Evolutionary conservation across 2,329 filamentous ascomycete genomes (phyloP).

Genomic region (Fusarium cyanostomum): DNA sequence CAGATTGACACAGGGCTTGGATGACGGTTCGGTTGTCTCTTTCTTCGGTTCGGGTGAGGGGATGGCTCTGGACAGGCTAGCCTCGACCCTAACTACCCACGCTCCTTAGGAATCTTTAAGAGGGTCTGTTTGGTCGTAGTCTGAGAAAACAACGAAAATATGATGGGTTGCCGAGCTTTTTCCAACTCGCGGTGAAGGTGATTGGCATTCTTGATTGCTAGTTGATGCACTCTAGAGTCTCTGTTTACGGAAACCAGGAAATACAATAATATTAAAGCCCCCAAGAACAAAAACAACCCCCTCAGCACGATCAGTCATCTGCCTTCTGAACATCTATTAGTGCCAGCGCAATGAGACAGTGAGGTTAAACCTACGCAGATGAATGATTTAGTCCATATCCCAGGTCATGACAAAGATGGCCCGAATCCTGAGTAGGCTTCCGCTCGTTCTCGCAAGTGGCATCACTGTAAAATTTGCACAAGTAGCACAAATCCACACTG

Average conservation of each 20-base stretch:
- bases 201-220: too few relatives aligned
- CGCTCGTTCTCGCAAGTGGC: background rate
- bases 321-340: background rate
- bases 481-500: background rate
- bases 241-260: too few relatives aligned
- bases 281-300: background rate
- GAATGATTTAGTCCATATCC: background rate
- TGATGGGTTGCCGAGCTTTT: too few relatives aligned
- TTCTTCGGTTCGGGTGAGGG: background rate
- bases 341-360: too few relatives aligned
- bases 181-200: too few relatives aligned
- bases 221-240: too few relatives aligned
- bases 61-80: slow-evolving; percentile 1
- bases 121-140: background rate
- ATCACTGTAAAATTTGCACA: background rate
- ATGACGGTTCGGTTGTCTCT: slow-evolving; percentile 1
- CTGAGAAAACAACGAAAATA: background rate
- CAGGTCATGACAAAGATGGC: background rate
- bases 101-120: background rate
- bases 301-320: background rate
- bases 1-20: background rate
- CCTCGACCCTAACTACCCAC: background rate
- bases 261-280: too few relatives aligned
- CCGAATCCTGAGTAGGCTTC: background rate
- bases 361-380: background rate